phyloP scores from a whole-genome alignment of 2,329 filamentous ascomycete species.

The Neofusicoccum laricinum region DNA sequence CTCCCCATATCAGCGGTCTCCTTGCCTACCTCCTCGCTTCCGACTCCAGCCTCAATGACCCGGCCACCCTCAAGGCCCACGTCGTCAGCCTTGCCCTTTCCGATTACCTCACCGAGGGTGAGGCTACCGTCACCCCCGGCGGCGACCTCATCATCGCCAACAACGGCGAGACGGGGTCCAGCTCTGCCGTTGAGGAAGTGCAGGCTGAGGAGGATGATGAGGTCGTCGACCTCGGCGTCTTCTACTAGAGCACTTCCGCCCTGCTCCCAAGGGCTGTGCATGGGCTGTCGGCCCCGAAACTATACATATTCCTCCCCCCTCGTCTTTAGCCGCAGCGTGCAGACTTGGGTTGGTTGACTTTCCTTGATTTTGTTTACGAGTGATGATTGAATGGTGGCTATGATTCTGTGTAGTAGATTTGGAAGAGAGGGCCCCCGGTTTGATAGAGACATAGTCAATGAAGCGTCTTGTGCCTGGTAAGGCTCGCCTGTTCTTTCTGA shows the following conservation, averaged over 20 bases:
- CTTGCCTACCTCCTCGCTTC: constrained; percentile 61
- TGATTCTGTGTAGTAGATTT: not conserved
- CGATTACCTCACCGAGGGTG: constrained; percentile 1
- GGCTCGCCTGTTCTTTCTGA: too few relatives aligned
- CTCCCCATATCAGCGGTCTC: constrained; percentile 63
- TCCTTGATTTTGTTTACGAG: not conserved
- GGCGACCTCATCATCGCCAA: constrained; percentile 9
- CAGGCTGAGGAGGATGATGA: not conserved
- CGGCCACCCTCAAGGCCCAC: constrained; percentile 6
- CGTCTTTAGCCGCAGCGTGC: not conserved
- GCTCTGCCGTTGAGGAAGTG: not conserved
- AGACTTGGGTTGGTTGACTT: not conserved
- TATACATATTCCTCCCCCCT: not conserved
- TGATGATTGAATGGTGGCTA: not conserved
- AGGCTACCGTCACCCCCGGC: not conserved
- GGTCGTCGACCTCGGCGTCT: constrained; percentile 8
- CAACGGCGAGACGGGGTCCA: constrained; percentile 7
- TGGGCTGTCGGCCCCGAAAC: not conserved
- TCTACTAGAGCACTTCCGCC: not conserved
- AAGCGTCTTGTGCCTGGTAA: not conserved
- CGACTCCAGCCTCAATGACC: constrained; percentile 24
- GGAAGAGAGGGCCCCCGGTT: not conserved
- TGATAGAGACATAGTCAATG: not conserved
- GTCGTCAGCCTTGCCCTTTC: not conserved
- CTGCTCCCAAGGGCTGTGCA: too few relatives aligned